These are phyloP conservation scores for Stephania japonica DNA, from an alignment of 164 flowering plant genomes.

Conservation along the genomic window DNA sequence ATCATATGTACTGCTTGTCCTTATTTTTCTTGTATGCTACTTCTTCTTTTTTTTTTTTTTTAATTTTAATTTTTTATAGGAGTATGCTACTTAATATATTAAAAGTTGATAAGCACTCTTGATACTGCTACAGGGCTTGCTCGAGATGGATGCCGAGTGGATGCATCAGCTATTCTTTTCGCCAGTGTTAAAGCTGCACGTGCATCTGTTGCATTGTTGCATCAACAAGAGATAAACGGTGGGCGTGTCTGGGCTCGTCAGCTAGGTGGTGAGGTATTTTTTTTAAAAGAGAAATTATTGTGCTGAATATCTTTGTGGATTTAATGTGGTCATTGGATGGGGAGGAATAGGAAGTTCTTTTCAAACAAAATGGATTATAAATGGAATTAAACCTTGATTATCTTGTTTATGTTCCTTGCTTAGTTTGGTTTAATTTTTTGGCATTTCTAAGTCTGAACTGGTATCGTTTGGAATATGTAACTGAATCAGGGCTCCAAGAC, in stretches of 20 bases:
- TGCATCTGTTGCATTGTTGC: conserved; percentile 63
- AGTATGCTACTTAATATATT: too few species aligned
- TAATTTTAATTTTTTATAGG: too few species aligned
- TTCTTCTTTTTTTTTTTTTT: background rate
- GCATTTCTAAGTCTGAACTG: background rate
- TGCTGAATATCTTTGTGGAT: background rate
- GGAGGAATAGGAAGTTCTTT: too few species aligned
- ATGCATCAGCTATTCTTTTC: conserved; percentile 76
- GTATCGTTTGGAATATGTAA: background rate
- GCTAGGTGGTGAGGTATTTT: conserved; percentile 87
- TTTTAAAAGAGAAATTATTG: background rate
- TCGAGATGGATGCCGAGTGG: conserved; percentile 82
- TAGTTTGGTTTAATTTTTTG: background rate
- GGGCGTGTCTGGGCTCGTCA: conserved; percentile 90
- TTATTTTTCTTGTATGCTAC: background rate
- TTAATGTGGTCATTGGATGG: too few species aligned
- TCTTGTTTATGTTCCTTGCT: background rate
- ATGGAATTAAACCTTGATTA: too few species aligned
- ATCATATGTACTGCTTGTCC: background rate
- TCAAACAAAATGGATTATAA: too few species aligned
- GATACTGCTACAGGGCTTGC: conserved; percentile 52
- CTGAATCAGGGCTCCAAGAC: conserved; percentile 79
- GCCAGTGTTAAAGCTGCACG: conserved; percentile 73
- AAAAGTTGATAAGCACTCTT: background rate
- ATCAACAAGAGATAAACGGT: conserved; percentile 71